Evolutionary conservation across 768 basidiomycete species (phyloP).

Genomic region (Psilocybe azurescens): DNA sequence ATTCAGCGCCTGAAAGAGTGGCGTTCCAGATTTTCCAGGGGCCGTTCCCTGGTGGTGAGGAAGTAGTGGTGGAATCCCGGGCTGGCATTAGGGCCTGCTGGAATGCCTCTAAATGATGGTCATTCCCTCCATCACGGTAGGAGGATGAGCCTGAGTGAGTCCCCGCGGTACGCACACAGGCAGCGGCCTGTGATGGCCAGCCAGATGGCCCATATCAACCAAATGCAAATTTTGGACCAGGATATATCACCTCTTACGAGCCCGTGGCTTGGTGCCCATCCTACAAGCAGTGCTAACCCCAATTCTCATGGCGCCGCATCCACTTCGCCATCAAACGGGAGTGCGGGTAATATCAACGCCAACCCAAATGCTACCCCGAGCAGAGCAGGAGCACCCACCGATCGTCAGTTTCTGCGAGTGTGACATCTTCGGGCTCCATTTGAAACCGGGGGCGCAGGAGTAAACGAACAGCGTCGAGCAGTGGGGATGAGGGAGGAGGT

Average conservation of each 20-base stretch:
- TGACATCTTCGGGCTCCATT: neutral
- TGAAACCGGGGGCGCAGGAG: slow-evolving; percentile 26
- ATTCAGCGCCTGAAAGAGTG: slow-evolving; percentile 76
- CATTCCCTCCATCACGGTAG: neutral
- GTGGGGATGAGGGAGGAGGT: slow-evolving; percentile 54
- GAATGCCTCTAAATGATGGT: slow-evolving; percentile 9
- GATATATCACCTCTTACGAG: slow-evolving; percentile 84
- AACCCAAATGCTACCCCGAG: neutral
- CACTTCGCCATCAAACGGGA: no score
- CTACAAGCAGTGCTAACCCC: slow-evolving; percentile 12
- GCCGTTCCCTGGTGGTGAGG: slow-evolving; percentile 6
- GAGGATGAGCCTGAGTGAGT: slow-evolving; percentile 37
- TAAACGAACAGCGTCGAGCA: slow-evolving; percentile 65
- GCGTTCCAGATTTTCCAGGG: slow-evolving; percentile 52
- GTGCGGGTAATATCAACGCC: neutral
- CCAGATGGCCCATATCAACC: slow-evolving; percentile 24
- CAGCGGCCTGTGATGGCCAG: neutral
- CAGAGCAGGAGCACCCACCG: slow-evolving; percentile 1
- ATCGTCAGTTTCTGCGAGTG: neutral
- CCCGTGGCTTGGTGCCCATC: slow-evolving; percentile 75
- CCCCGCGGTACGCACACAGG: slow-evolving; percentile 19
- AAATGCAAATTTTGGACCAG: slow-evolving; percentile 61
- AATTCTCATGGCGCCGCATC: no score
- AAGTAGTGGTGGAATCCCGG: slow-evolving; percentile 18
- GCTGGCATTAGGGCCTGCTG: slow-evolving; percentile 20